phyloP scores from a whole-genome alignment of 2,329 filamentous ascomycete genomes.

The Sporothrix luriei region DNA sequence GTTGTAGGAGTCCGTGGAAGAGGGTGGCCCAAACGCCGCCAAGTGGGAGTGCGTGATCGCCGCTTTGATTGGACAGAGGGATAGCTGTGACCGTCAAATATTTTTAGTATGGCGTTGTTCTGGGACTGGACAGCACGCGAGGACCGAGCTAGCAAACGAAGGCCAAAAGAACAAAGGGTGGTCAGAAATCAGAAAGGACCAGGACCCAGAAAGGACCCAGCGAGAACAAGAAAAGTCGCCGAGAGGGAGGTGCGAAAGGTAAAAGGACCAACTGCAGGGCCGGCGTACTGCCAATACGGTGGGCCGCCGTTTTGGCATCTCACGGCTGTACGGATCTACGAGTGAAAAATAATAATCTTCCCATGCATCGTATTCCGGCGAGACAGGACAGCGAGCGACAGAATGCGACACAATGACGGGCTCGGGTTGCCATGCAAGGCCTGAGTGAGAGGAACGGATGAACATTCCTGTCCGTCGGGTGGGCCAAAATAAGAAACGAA shows the following conservation, averaged over 20 bases:
- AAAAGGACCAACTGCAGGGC: not conserved
- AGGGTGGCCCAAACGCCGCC: no score
- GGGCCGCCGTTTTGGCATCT: no score
- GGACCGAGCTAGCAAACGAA: not conserved
- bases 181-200: not conserved
- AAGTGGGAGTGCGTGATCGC: not conserved
- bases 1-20: slow-evolving; percentile 9
- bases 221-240: not conserved
- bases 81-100: not conserved
- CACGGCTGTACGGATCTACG: no score
- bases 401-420: not conserved
- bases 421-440: not conserved
- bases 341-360: no score
- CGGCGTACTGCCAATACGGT: not conserved
- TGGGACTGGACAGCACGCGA: slow-evolving; percentile 14
- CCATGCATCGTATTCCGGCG: not conserved
- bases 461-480: slow-evolving; percentile 1
- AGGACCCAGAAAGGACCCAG: not conserved
- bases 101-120: slow-evolving; percentile 8
- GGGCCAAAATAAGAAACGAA: not conserved
- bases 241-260: not conserved
- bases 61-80: not conserved
- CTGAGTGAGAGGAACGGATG: not conserved
- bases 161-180: not conserved
- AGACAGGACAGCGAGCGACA: not conserved